Evolutionary conservation across 148 eudicot genomes (phyloP).

Genomic region (Fallopia convolvulus): DNA sequence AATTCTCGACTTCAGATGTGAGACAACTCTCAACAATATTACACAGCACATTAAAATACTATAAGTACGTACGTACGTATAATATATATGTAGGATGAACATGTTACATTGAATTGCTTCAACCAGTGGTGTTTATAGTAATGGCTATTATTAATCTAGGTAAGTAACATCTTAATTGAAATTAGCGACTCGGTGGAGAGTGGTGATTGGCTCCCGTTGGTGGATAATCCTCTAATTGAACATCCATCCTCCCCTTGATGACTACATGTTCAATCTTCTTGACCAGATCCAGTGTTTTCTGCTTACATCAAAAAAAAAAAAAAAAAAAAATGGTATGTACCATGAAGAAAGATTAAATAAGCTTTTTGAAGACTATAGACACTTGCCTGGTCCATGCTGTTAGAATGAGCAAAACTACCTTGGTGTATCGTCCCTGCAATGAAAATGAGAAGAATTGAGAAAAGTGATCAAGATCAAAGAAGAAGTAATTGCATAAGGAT

Average conservation of each 20-base stretch:
- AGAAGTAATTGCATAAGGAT: too few species aligned
- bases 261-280: slow-evolving; percentile 3
- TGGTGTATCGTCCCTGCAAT: slow-evolving; percentile 21
- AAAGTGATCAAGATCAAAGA: too few species aligned
- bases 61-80: not conserved
- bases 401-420: not conserved
- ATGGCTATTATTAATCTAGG: not conserved
- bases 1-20: too few species aligned
- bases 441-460: not conserved
- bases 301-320: not conserved
- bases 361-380: not conserved
- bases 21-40: not conserved
- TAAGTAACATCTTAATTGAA: not conserved
- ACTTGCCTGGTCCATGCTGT: slow-evolving; percentile 25
- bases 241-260: slow-evolving; percentile 23
- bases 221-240: slow-evolving; percentile 38
- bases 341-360: not conserved
- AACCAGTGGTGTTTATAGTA: not conserved
- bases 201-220: slow-evolving; percentile 40
- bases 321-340: too few species aligned
- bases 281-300: slow-evolving; percentile 14
- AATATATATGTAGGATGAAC: not conserved
- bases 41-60: not conserved
- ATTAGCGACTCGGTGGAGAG: slow-evolving; percentile 32
- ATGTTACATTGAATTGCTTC: slow-evolving; percentile 1